phyloP scores from a whole-genome alignment of 2,329 filamentous ascomycete species.

The Huntiella savannae region DNA sequence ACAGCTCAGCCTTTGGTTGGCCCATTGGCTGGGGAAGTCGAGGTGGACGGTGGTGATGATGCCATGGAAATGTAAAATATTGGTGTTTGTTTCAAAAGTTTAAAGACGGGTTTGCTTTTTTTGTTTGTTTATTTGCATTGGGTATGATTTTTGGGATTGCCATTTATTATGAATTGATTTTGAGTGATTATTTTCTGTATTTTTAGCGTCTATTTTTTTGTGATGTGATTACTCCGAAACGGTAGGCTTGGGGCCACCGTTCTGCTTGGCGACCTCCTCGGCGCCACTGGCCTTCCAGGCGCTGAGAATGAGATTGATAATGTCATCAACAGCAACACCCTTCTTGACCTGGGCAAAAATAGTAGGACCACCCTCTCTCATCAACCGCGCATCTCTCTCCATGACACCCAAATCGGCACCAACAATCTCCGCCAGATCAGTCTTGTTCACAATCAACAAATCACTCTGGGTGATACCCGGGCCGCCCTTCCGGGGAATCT shows the following conservation, averaged over 20 bases:
- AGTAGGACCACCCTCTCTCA: constrained; percentile 86
- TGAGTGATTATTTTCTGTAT: background rate
- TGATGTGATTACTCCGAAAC: constrained; percentile 14
- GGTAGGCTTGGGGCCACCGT: constrained; percentile 39
- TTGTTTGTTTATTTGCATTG: background rate
- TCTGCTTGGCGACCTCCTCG: constrained; percentile 33
- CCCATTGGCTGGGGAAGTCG: constrained; percentile 22
- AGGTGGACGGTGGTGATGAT: constrained; percentile 11
- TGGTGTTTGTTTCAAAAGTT: background rate
- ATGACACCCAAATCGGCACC: constrained; percentile 84
- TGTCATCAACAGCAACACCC: constrained; percentile 64
- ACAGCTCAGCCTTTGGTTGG: constrained; percentile 33
- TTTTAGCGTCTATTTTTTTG: background rate
- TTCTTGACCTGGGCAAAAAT: constrained; percentile 97
- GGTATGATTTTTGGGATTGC: background rate
- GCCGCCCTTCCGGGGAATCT: constrained; percentile 87
- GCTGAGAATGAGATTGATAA: constrained; percentile 71
- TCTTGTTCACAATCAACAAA: constrained; percentile 89
- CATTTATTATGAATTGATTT: background rate
- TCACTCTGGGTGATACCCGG: constrained; percentile 96
- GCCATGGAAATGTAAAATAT: constrained; percentile 11
- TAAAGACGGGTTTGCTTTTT: constrained; percentile 2
- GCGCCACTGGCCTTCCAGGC: constrained; percentile 88
- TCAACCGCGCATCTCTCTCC: constrained; percentile 86
- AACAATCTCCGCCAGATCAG: constrained; percentile 74